phyloP scores from a whole-genome alignment of 139 green algal species.

The Desmodesmus armatus region DNA sequence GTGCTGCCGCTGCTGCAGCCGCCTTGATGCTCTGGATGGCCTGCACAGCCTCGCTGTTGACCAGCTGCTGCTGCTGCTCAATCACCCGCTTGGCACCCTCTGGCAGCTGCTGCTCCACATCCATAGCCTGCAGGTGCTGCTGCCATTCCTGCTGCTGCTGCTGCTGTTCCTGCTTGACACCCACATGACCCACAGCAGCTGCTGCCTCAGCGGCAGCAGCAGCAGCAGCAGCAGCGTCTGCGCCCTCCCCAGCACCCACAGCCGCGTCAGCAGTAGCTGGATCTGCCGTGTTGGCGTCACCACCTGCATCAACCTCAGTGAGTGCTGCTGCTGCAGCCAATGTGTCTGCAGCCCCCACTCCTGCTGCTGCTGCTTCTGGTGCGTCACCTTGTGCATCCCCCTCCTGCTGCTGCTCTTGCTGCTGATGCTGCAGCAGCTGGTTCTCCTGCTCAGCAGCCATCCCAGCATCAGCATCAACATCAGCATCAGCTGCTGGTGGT shows the following conservation, averaged over 20 bases:
- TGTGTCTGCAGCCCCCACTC: not conserved
- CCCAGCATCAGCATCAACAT: not conserved
- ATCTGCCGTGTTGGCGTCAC: too few species aligned
- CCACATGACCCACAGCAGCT: not conserved
- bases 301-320: too few species aligned
- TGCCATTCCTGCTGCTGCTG: slow-evolving; percentile 1
- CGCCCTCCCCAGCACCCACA: not conserved
- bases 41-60: not conserved
- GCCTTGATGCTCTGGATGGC: not conserved
- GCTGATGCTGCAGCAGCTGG: not conserved
- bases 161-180: slow-evolving; percentile 23
- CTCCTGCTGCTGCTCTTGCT: not conserved
- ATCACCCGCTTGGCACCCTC: not conserved
- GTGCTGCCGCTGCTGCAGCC: slow-evolving; percentile 18
- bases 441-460: not conserved
- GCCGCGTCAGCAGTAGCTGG: not conserved
- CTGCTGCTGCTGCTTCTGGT: slow-evolving; percentile 3
- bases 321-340: not conserved
- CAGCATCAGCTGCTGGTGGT: not conserved
- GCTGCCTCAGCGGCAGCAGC: not conserved
- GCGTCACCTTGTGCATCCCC: not conserved
- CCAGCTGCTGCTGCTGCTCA: not conserved
- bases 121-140: not conserved
- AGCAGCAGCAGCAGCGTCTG: not conserved
- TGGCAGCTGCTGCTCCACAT: not conserved